A percentile compares a stretch with the other conserved stretches of the same genome.
These are phyloP conservation scores for Suillus brevipes DNA, from an alignment of 768 basidiomycete species.

Conservation along the genomic window DNA sequence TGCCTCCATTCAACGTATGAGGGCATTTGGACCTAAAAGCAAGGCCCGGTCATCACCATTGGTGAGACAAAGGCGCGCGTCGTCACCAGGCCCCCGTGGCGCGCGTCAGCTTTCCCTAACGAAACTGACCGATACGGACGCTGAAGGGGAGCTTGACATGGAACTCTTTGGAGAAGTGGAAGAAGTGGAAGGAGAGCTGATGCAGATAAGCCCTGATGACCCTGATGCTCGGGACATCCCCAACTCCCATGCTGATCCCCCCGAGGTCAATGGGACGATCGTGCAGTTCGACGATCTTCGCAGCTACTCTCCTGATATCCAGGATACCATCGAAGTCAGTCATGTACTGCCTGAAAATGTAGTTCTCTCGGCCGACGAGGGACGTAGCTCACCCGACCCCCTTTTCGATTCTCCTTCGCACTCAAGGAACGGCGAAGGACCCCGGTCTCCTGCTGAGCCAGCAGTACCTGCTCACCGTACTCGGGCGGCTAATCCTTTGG, in stretches of 20 bases:
- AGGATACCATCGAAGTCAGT: constrained; percentile 34
- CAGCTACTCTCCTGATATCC: constrained; percentile 6
- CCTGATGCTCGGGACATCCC: constrained; percentile 13
- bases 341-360: constrained; percentile 13
- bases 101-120: constrained; percentile 25
- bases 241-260: background rate
- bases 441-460: constrained; percentile 9
- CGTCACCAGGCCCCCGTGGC: constrained; percentile 25
- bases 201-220: constrained; percentile 26
- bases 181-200: constrained; percentile 37
- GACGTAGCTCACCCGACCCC: constrained; percentile 20
- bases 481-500: constrained; percentile 51
- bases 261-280: constrained; percentile 11
- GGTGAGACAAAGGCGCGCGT: constrained; percentile 29
- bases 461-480: constrained; percentile 42
- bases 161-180: constrained; percentile 36
- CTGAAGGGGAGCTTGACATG: constrained; percentile 34
- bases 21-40: constrained; percentile 11
- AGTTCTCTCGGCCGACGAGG: background rate
- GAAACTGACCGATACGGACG: constrained; percentile 31
- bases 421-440: constrained; percentile 10
- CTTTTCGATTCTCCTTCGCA: constrained; percentile 31
- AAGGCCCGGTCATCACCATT: constrained; percentile 4
- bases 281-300: constrained; percentile 28
- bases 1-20: background rate